Conservation (phyloP, 257 asterid species). For the Thymus quinquecostatus region DNA sequence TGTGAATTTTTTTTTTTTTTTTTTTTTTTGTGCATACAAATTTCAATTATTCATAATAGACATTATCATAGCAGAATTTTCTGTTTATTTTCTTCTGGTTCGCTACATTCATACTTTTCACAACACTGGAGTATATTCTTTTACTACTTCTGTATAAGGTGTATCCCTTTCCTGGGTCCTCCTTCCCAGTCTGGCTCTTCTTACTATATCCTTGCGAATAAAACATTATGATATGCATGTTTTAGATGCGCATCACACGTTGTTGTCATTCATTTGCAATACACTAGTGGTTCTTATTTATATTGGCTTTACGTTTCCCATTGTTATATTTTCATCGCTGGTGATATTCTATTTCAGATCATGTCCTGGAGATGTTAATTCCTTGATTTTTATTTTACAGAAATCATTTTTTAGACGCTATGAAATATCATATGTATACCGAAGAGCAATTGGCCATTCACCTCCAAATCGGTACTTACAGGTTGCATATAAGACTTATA, state of each 20-base stretch:
- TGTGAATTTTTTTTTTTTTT: neutral
- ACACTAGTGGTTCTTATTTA: neutral
- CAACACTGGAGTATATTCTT: constrained; percentile 6
- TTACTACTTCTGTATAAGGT: neutral
- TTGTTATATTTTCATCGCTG: constrained; percentile 6
- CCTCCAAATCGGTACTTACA: constrained; percentile 95
- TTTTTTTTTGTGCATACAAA: neutral
- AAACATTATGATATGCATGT: neutral
- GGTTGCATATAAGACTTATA: constrained; percentile 41
- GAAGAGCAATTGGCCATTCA: constrained; percentile 93
- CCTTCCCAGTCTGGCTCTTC: neutral
- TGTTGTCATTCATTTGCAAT: constrained; percentile 1
- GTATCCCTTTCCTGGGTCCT: neutral
- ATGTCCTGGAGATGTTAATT: constrained; percentile 21
- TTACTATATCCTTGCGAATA: neutral
- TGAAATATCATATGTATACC: constrained; percentile 83
- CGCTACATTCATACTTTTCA: constrained; percentile 2
- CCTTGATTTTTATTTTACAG: constrained; percentile 45
- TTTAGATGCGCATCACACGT: constrained; percentile 17
- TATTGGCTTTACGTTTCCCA: neutral
- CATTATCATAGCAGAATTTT: constrained; percentile 16
- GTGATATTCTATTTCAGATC: constrained; percentile 15
- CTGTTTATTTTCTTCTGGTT: constrained; percentile 2
- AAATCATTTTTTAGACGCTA: constrained; percentile 80
- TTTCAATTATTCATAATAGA: neutral